These are phyloP conservation scores for Plasmodium blacklocki DNA, from an alignment of 169 alveolate genomes.

Conservation along the genomic window DNA sequence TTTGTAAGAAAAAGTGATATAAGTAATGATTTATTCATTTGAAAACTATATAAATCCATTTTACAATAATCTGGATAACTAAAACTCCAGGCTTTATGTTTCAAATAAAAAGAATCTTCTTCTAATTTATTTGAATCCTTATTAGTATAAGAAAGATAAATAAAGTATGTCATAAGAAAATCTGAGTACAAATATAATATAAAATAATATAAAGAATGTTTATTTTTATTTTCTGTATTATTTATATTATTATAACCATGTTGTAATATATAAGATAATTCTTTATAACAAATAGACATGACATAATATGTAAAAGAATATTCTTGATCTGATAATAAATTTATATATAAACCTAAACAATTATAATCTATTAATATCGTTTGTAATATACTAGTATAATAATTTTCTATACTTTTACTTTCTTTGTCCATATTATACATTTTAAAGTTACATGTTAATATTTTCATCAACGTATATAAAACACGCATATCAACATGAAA, in stretches of 20 bases:
- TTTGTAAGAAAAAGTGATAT: constrained; percentile 28
- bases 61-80: constrained; percentile 47
- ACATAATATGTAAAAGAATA: constrained; percentile 72
- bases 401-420: constrained; percentile 58
- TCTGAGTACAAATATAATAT: constrained; percentile 55
- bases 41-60: constrained; percentile 52
- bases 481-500: constrained; percentile 45
- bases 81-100: constrained; percentile 40
- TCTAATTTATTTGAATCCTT: constrained; percentile 32
- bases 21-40: constrained; percentile 43
- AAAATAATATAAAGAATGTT: constrained; percentile 53
- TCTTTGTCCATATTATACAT: constrained; percentile 55
- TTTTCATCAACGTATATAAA: constrained; percentile 64
- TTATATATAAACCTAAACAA: constrained; percentile 66
- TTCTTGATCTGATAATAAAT: constrained; percentile 55
- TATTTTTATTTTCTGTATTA: constrained; percentile 18
- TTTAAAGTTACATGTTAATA: constrained; percentile 23
- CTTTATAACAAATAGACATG: constrained; percentile 57
- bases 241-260: constrained; percentile 10
- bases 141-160: constrained; percentile 53
- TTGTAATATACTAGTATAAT: constrained; percentile 52
- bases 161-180: constrained; percentile 65
- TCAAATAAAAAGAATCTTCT: constrained; percentile 32
- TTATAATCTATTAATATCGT: constrained; percentile 45
- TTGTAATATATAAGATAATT: constrained; percentile 34